Evolutionary conservation across 1,284 basidiomycete species (phyloP), one percentile per base, ranked within the genome.

Genomic region (Pseudozyma hubeiensis): DNA sequence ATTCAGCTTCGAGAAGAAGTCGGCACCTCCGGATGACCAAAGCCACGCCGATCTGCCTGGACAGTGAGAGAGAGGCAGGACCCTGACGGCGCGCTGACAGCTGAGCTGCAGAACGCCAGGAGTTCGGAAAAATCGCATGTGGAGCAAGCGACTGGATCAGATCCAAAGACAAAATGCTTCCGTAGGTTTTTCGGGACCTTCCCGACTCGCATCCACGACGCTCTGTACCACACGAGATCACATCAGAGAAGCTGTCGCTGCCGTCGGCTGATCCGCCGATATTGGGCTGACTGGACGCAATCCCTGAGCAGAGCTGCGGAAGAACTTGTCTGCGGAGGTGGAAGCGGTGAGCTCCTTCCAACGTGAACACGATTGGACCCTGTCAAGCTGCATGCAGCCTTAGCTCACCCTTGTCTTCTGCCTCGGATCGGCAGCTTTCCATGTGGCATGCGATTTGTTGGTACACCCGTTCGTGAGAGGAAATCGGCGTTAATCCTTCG

Each of bases 311-410:
- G 24, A 24, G 24, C 24, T 24, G 4, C 24, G 24, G 24, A 24
- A 24, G 24, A 24, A 24, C 24, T 24, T 24, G 24, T 24, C 24
- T 24, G 24, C 24, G 24, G 24, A 24, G 24, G 24, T 24, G 24
- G 24, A 24, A 24, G 24, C 24, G 24, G 24, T 24, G 24, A 24
- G 24, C 24, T 24, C 24, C 24, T 24, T 24, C 24, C 24, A 24
- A 10, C 9, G 35, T 37, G 35, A 37, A 37, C 5, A 37, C n/a
- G 33, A 33, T 7, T 48, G 47, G 47, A 49, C 47, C 47, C 47
- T 49, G 47, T 33, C 24, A 7, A 50, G 48, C 48, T 50, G 34
- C 48, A 50, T 50, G 48, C 48, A 50, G 34, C 34, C 48, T 50
- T 50, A 50, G 48, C 48, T 50, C 48, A 50, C 48, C 31, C 48